These are phyloP conservation scores for Spongispora temasekensis DNA, from an alignment of 1,284 basidiomycete species.

Conservation along the genomic window DNA sequence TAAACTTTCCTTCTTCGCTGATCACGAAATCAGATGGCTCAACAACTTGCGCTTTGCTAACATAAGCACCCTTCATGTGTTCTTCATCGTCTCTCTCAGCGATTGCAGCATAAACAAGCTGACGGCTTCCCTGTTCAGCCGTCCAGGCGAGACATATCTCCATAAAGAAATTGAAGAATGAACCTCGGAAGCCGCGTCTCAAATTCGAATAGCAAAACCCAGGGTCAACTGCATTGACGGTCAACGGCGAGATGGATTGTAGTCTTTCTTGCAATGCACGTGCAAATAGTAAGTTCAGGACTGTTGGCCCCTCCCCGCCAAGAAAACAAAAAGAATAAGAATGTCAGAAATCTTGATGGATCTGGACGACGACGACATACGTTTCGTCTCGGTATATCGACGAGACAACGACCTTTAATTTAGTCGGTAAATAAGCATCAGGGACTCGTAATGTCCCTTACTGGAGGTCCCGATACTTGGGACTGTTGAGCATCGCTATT, in stretches of 20 bases:
- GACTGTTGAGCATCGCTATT: conserved; percentile 32
- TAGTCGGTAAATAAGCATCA: no score
- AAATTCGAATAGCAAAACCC: conserved; percentile 51
- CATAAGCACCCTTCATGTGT: conserved; percentile 42
- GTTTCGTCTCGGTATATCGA: conserved; percentile 22
- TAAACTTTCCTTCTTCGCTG: conserved; percentile 40
- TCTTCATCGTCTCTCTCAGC: conserved; percentile 27
- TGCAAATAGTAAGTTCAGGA: conserved; percentile 30
- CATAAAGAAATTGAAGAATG: conserved; percentile 8
- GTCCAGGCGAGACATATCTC: conserved; percentile 22
- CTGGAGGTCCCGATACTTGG: conserved; percentile 32
- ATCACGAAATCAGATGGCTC: conserved; percentile 50
- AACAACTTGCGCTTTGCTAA: conserved; percentile 27
- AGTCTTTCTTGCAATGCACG: conserved; percentile 26
- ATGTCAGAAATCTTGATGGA: neutral
- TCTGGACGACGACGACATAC: conserved; percentile 10
- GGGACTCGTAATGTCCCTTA: no score
- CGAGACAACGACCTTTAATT: conserved; percentile 14
- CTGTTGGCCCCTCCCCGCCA: no score
- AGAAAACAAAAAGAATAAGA: neutral
- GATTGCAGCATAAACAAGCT: conserved; percentile 36
- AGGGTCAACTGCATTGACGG: conserved; percentile 45
- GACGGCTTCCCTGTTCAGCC: conserved; percentile 39
- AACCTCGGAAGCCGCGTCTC: conserved; percentile 21
- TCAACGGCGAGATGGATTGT: conserved; percentile 22